These are phyloP conservation scores for Pythium monospermum DNA, from an alignment of 352 stramenopile species.

Conservation along the genomic window DNA sequence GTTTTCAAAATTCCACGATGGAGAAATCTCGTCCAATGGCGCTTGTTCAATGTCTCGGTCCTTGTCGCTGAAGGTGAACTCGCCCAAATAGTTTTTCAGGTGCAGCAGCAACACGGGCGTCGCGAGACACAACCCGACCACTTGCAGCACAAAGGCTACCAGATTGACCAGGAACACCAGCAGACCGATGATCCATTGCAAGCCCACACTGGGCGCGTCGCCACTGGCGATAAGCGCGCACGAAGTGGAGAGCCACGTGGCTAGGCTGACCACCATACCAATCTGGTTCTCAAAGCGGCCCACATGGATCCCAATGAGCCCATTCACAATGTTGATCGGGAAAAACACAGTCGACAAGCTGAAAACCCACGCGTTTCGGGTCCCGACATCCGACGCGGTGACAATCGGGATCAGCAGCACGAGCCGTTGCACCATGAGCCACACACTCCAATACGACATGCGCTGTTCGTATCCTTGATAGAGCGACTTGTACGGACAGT, in stretches of 20 bases:
- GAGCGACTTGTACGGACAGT: conserved; percentile 42
- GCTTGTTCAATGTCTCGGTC: conserved; percentile 30
- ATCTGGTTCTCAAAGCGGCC: too few relatives aligned
- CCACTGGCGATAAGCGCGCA: conserved; percentile 15
- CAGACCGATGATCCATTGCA: conserved; percentile 20
- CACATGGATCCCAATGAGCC: too few relatives aligned
- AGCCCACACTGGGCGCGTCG: conserved; percentile 14
- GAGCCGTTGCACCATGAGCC: conserved; percentile 38
- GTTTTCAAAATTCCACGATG: conserved; percentile 34
- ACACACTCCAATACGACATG: conserved; percentile 49
- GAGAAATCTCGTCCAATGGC: conserved; percentile 22
- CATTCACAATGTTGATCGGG: conserved; percentile 44
- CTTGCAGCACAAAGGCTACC: conserved; percentile 37
- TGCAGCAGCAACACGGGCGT: conserved; percentile 27
- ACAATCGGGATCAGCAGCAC: conserved; percentile 28
- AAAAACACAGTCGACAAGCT: conserved; percentile 28
- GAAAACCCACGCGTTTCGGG: conserved; percentile 19
- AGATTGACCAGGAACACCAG: conserved; percentile 41
- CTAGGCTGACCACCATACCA: conserved; percentile 30
- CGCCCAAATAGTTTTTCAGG: conserved; percentile 36
- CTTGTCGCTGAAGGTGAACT: conserved; percentile 45
- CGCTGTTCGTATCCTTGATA: conserved; percentile 44
- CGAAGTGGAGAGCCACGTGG: conserved; percentile 27
- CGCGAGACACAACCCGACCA: conserved; percentile 29
- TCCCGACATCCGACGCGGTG: conserved; percentile 13